A percentile compares a stretch with the other conserved stretches of the same genome.
phyloP scores from a whole-genome alignment of 1,284 basidiomycete species.

The Retiboletus flavoniger region DNA sequence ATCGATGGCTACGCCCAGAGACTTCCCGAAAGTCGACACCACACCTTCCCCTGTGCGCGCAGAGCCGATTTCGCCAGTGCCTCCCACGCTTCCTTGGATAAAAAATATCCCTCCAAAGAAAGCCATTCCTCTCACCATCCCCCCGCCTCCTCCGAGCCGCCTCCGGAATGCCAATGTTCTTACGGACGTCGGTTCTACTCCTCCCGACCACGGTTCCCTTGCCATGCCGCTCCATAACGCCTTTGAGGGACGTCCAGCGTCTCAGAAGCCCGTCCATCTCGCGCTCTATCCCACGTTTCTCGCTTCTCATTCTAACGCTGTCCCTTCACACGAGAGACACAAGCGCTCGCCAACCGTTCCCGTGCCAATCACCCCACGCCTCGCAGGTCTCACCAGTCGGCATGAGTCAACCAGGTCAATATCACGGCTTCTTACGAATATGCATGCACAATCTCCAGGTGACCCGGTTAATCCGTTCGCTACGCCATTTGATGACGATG shows the following conservation, averaged over 20 bases:
- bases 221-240: constrained; percentile 58
- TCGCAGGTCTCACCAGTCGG: constrained; percentile 25
- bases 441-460: constrained; percentile 41
- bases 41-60: constrained; percentile 27
- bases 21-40: constrained; percentile 37
- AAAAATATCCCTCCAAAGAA: constrained; percentile 36
- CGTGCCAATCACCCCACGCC: constrained; percentile 20
- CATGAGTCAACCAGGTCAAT: constrained; percentile 39
- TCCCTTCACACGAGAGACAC: constrained; percentile 20
- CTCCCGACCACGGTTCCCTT: constrained; percentile 29
- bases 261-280: constrained; percentile 27
- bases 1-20: constrained; percentile 21
- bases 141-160: constrained; percentile 29
- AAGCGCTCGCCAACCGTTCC: constrained; percentile 35
- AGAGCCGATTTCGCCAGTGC: constrained; percentile 33
- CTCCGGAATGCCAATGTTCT: constrained; percentile 34
- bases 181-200: constrained; percentile 25
- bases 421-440: constrained; percentile 47
- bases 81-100: constrained; percentile 39
- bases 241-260: constrained; percentile 34
- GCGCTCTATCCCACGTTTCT: constrained; percentile 17
- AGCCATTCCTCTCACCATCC: constrained; percentile 23
- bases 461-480: constrained; percentile 56
- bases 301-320: constrained; percentile 3
- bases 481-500: constrained; percentile 77